Evolutionary conservation across 176 grass and related monocot genomes (phyloP).

Genomic region (Thinopyrum elongatum): DNA sequence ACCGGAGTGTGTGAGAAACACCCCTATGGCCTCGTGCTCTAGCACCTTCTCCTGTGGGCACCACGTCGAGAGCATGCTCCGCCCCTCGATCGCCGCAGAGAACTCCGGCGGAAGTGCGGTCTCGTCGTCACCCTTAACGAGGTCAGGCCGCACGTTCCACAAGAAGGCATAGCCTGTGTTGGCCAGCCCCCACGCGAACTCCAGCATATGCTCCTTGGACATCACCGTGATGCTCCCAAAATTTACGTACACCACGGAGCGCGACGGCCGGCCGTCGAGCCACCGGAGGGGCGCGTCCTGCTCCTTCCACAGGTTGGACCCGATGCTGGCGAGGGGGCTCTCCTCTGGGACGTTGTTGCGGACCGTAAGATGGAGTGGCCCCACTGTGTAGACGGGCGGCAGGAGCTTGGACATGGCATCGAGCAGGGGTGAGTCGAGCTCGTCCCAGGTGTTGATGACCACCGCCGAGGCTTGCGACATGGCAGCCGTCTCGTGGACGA

Average conservation of each 20-base stretch:
- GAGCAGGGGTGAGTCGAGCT: too few species aligned
- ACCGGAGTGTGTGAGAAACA: slow-evolving; percentile 73
- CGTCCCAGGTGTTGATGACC: too few species aligned
- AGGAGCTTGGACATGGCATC: too few species aligned
- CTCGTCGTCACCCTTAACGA: neutral
- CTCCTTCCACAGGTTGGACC: neutral
- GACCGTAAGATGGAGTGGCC: too few species aligned
- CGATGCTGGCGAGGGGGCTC: neutral
- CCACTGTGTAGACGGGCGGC: too few species aligned
- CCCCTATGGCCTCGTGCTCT: slow-evolving; percentile 45
- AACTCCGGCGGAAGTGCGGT: neutral
- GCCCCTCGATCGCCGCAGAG: neutral
- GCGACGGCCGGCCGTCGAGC: neutral
- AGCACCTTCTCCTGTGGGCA: slow-evolving; percentile 48
- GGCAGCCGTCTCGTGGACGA: too few species aligned
- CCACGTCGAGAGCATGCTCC: slow-evolving; percentile 30
- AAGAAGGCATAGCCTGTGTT: too few species aligned
- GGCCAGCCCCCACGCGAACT: too few species aligned
- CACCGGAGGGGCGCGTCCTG: neutral
- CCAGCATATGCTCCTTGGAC: too few species aligned
- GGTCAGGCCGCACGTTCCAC: neutral
- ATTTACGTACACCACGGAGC: neutral
- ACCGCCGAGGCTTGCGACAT: too few species aligned
- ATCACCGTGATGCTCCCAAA: neutral
- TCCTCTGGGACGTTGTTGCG: too few species aligned